A percentile compares a stretch with the other conserved stretches of the same genome.
phyloP scores from a whole-genome alignment of 257 asterid genomes.

The Penstemon eatonii region DNA sequence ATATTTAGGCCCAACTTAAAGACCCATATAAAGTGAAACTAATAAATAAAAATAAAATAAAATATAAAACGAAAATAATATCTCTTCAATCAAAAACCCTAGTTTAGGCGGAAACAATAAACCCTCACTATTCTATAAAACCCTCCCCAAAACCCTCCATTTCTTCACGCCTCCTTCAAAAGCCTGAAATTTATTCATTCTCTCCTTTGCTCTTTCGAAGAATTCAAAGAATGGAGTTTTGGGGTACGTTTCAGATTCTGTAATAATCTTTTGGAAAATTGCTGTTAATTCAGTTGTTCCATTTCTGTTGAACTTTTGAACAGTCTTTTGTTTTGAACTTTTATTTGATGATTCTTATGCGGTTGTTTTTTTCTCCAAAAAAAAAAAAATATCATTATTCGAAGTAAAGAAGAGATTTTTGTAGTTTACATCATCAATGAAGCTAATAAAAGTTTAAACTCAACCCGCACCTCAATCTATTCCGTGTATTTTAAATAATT shows the following conservation, averaged over 20 bases:
- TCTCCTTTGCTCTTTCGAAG: background rate
- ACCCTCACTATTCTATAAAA: conserved; percentile 4
- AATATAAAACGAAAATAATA: background rate
- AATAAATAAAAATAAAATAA: background rate
- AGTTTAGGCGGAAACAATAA: background rate
- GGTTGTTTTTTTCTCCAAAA: background rate
- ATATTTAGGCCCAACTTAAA: background rate
- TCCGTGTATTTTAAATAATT: no score
- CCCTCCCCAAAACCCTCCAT: background rate
- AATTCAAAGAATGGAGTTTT: conserved; percentile 50
- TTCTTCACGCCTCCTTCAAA: conserved; percentile 30
- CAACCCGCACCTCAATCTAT: no score
- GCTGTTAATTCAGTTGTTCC: no score
- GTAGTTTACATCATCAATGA: no score
- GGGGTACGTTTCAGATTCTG: conserved; percentile 44
- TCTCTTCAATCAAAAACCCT: conserved; percentile 39
- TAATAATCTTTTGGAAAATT: no score
- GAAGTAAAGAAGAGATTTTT: no score
- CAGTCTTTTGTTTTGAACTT: background rate
- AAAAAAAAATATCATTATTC: no score
- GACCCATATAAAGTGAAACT: background rate
- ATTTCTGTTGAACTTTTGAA: background rate
- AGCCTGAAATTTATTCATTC: background rate
- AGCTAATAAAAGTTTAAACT: no score
- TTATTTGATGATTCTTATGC: background rate